A percentile compares a stretch with the other conserved stretches of the same genome.
phyloP scores from a whole-genome alignment of 2,329 filamentous ascomycete genomes.

The Fusarium haematococcum region DNA sequence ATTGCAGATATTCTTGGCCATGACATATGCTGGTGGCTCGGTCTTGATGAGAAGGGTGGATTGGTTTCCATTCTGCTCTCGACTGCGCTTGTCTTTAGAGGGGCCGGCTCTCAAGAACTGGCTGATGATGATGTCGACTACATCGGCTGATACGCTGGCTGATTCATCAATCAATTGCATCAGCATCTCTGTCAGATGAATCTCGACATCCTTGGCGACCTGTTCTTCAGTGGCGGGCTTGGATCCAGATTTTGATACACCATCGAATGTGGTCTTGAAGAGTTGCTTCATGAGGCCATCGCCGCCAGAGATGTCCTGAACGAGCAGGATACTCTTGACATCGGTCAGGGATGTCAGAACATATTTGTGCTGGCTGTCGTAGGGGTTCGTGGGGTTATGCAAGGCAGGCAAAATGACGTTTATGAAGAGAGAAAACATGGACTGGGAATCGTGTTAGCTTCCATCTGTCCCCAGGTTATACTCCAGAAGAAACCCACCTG shows the following conservation, averaged over 20 bases:
- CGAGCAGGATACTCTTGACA: slow-evolving; percentile 92
- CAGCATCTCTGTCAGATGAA: slow-evolving; percentile 88
- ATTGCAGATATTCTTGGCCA: slow-evolving; percentile 95
- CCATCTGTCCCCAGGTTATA: neutral
- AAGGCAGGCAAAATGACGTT: slow-evolving; percentile 85
- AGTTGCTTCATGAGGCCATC: slow-evolving; percentile 83
- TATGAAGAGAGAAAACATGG: slow-evolving; percentile 93
- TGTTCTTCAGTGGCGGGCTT: slow-evolving; percentile 82
- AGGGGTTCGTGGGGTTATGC: slow-evolving; percentile 86
- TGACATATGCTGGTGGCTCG: slow-evolving; percentile 92
- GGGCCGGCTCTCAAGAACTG: slow-evolving; percentile 93
- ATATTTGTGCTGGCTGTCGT: slow-evolving; percentile 93
- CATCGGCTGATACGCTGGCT: slow-evolving; percentile 77
- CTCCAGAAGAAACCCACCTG: slow-evolving; percentile 69
- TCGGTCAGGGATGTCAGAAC: slow-evolving; percentile 89
- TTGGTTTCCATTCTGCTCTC: slow-evolving; percentile 79
- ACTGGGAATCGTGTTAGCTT: slow-evolving; percentile 63
- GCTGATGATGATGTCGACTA: slow-evolving; percentile 92
- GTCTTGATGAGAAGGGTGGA: slow-evolving; percentile 87
- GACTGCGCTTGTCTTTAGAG: slow-evolving; percentile 70
- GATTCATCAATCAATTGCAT: slow-evolving; percentile 90
- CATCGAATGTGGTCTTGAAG: slow-evolving; percentile 92
- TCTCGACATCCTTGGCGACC: slow-evolving; percentile 92
- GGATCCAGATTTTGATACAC: slow-evolving; percentile 78
- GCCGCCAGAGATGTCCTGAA: slow-evolving; percentile 87